Conservation (phyloP, 805 yeast species). For the Wilhelminamyces savonicus region DNA sequence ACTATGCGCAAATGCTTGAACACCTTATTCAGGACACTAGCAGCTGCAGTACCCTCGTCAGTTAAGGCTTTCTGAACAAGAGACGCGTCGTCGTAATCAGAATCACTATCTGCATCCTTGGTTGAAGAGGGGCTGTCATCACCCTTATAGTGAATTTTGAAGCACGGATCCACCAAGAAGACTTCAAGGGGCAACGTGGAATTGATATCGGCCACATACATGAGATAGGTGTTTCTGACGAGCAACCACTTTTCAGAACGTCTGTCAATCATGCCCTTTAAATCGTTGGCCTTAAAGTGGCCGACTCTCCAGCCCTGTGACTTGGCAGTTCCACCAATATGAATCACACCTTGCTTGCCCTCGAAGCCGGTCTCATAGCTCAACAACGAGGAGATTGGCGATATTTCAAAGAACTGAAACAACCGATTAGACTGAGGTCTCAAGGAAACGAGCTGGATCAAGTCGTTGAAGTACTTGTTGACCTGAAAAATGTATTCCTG, state of each 20-base stretch:
- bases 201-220: slow-evolving; percentile 79
- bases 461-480: slow-evolving; percentile 60
- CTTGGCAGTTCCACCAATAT: slow-evolving; percentile 75
- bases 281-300: slow-evolving; percentile 72
- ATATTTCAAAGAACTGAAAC: slow-evolving; percentile 83
- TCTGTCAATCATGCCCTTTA: slow-evolving; percentile 82
- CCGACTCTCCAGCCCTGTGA: slow-evolving; percentile 96
- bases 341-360: slow-evolving; percentile 85
- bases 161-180: slow-evolving; percentile 76
- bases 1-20: slow-evolving; percentile 48
- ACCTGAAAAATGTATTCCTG: slow-evolving; percentile 41
- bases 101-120: slow-evolving; percentile 30
- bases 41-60: slow-evolving; percentile 16
- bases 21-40: slow-evolving; percentile 35
- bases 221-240: slow-evolving; percentile 75
- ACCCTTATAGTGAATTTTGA: slow-evolving; percentile 50
- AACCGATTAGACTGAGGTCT: slow-evolving; percentile 78
- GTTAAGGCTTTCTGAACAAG: slow-evolving; percentile 18
- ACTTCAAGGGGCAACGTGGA: slow-evolving; percentile 89
- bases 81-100: slow-evolving; percentile 40
- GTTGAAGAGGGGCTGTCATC: slow-evolving; percentile 17
- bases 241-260: slow-evolving; percentile 91
- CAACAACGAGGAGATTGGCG: slow-evolving; percentile 78
- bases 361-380: slow-evolving; percentile 75
- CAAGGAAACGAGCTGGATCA: slow-evolving; percentile 55